phyloP scores from a whole-genome alignment of 2,329 filamentous ascomycete species.

The Penicillium sp. region DNA sequence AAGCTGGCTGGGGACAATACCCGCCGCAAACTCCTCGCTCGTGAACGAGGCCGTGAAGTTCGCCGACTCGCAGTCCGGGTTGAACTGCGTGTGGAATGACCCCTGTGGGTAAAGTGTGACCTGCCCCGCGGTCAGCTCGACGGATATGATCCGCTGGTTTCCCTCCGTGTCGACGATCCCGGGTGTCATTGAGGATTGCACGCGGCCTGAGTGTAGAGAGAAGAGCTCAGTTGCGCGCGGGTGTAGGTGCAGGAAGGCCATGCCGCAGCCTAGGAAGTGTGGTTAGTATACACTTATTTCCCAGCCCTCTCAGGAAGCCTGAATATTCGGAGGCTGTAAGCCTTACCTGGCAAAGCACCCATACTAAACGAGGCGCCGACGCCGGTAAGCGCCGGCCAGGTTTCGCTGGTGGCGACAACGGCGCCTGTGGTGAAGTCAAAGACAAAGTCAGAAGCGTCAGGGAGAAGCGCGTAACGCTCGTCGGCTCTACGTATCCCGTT shows the following conservation, averaged over 20 bases:
- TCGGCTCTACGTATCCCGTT: slow-evolving; percentile 16
- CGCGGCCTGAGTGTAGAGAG: slow-evolving; percentile 23
- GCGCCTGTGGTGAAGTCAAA: slow-evolving; percentile 25
- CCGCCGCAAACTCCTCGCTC: slow-evolving; percentile 28
- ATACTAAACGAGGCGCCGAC: slow-evolving; percentile 27
- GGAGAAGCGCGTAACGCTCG: slow-evolving; percentile 30
- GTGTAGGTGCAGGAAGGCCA: slow-evolving; percentile 32
- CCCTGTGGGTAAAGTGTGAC: slow-evolving; percentile 32
- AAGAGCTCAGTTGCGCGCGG: slow-evolving; percentile 33
- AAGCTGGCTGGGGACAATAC: slow-evolving; percentile 25
- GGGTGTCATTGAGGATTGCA: slow-evolving; percentile 29
- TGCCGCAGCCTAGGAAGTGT: slow-evolving; percentile 26
- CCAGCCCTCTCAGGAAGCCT: not conserved
- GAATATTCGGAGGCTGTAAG: too few species aligned
- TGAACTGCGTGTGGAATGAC: slow-evolving; percentile 34
- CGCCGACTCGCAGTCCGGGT: slow-evolving; percentile 32
- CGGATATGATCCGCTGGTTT: slow-evolving; percentile 25
- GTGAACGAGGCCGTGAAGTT: slow-evolving; percentile 32
- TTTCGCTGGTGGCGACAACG: slow-evolving; percentile 26
- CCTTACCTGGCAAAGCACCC: slow-evolving; percentile 25
- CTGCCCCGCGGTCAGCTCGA: slow-evolving; percentile 24
- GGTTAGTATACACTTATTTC: not conserved
- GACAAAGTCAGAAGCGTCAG: slow-evolving; percentile 29
- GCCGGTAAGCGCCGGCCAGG: slow-evolving; percentile 25
- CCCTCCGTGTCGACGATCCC: slow-evolving; percentile 20